Evolutionary conservation across 1,139 yeast genomes (phyloP).

Genomic region (Pichia sp.): DNA sequence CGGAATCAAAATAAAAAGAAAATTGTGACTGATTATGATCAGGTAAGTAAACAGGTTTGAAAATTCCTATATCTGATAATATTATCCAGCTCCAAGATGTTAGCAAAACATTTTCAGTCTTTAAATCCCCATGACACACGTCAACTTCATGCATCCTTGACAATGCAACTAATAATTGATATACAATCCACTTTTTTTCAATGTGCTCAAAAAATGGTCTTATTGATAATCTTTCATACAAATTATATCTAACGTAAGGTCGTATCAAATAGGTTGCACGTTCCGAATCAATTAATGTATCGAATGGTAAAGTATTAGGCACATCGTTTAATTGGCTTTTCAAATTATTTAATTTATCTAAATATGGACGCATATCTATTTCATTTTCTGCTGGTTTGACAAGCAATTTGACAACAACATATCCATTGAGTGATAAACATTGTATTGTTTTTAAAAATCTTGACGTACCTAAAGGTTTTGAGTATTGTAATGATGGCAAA

Average conservation of each 20-base stretch:
- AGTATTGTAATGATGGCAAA: constrained; percentile 65
- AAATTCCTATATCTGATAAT: constrained; percentile 75
- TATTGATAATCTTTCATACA: constrained; percentile 81
- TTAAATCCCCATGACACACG: constrained; percentile 84
- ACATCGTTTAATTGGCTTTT: constrained; percentile 41
- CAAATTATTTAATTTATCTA: constrained; percentile 32
- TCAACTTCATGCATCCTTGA: constrained; percentile 56
- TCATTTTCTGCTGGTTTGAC: constrained; percentile 55
- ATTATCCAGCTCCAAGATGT: constrained; percentile 88
- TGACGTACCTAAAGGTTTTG: constrained; percentile 65
- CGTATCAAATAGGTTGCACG: constrained; percentile 88
- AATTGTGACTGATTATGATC: constrained; percentile 95
- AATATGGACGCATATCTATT: constrained; percentile 31
- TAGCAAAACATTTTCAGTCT: constrained; percentile 79
- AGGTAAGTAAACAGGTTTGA: constrained; percentile 82
- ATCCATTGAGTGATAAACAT: constrained; percentile 64
- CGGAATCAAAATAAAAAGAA: constrained; percentile 86
- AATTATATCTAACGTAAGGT: constrained; percentile 69
- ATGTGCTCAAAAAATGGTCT: constrained; percentile 80
- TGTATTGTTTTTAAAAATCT: constrained; percentile 82
- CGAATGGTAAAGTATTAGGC: constrained; percentile 66
- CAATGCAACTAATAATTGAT: constrained; percentile 63
- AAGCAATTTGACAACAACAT: constrained; percentile 70
- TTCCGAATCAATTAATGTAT: constrained; percentile 75
- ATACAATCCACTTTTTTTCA: constrained; percentile 80